Evolutionary conservation across 1,139 yeast genomes (phyloP), one percentile per base, ranked within the genome.

Genomic region (Pichiaceae sp.): DNA sequence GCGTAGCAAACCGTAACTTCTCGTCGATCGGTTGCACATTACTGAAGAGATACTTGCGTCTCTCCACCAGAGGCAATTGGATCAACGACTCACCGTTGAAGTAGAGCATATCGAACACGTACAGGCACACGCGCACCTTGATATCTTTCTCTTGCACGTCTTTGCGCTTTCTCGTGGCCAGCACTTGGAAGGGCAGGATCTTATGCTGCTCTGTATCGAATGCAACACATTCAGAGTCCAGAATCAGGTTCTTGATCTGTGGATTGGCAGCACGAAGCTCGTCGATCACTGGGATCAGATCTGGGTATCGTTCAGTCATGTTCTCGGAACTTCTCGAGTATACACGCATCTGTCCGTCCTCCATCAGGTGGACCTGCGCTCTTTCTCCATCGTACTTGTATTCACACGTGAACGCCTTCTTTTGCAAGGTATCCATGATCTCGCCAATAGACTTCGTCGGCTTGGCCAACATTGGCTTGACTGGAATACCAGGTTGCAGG

Each of bases 171-270:
- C 99, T 74, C 0, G 98, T 91, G 1, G 96, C 82, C 35, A 91
- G 63, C 0, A 86, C 80, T 57, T 91, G 99, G 60, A 91, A 91
- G 0, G 99, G 98, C 40, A 91, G 63, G 39, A 93, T 89, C 55
- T 81, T 84, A 21, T 75, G 60, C 17, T 70, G 67, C 34, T 68
- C 78, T 41, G 80, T 66, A 57, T 91, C 96, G 95, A 96, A 91
- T 0, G 98, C 99, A n/a, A 93, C 98, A 4, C 96, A 96, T 59
- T 91, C 99, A 60, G 96, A 85, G 56, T 91, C 99, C 40, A 91
- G 59, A 41, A 91, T 86, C 59, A 89, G 57, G 1, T 78, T 75
- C 35, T 66, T 63, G 15, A 69, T 62, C 4, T 49, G 53, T 2
- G 63, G 59, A 32, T 57, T 56, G 24, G 38, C 23, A 19, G 60